Percentiles rank a stretch among this genome's conserved stretches.
These are phyloP conservation scores for Bruguiera parviflora DNA, from an alignment of 345 rosid species.

Conservation along the genomic window DNA sequence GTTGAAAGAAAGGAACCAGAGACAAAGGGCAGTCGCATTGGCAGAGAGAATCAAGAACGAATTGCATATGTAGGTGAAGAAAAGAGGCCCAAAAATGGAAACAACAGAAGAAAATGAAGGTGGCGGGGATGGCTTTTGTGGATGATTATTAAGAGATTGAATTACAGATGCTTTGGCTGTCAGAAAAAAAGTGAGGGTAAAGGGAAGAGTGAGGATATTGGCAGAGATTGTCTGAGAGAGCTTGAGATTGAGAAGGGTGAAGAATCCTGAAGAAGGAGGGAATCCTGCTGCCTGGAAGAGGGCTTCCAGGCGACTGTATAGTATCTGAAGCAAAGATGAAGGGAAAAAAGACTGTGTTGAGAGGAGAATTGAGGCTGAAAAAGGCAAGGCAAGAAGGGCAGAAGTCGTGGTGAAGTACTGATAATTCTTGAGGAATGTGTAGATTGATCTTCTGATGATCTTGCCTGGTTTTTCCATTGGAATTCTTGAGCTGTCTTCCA, in stretches of 20 bases:
- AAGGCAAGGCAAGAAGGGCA: constrained; percentile 55
- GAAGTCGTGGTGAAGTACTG: constrained; percentile 52
- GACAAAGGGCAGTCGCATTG: constrained; percentile 63
- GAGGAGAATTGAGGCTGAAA: constrained; percentile 52
- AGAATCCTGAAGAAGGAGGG: constrained; percentile 52
- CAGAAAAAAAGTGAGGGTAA: constrained; percentile 67
- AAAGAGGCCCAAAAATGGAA: constrained; percentile 46
- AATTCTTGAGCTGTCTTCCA: constrained; percentile 14
- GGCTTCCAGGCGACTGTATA: constrained; percentile 35
- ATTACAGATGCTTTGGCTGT: constrained; percentile 60
- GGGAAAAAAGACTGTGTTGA: constrained; percentile 44
- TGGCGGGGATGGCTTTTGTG: constrained; percentile 15
- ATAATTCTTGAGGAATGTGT: constrained; percentile 56
- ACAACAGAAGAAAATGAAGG: constrained; percentile 35
- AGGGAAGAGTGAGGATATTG: constrained; percentile 58
- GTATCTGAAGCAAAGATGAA: constrained; percentile 23
- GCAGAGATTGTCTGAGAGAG: constrained; percentile 73
- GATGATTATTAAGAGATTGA: constrained; percentile 19
- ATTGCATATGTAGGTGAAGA: constrained; percentile 49
- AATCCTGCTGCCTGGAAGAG: constrained; percentile 67
- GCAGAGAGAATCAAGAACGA: constrained; percentile 57
- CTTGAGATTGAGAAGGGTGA: constrained; percentile 51
- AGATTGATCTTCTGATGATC: constrained; percentile 64
- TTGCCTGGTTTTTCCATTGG: constrained; percentile 49
- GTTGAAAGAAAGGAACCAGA: constrained; percentile 51